phyloP scores from a whole-genome alignment of 768 basidiomycete species.

The Lactifluus rugatus region DNA sequence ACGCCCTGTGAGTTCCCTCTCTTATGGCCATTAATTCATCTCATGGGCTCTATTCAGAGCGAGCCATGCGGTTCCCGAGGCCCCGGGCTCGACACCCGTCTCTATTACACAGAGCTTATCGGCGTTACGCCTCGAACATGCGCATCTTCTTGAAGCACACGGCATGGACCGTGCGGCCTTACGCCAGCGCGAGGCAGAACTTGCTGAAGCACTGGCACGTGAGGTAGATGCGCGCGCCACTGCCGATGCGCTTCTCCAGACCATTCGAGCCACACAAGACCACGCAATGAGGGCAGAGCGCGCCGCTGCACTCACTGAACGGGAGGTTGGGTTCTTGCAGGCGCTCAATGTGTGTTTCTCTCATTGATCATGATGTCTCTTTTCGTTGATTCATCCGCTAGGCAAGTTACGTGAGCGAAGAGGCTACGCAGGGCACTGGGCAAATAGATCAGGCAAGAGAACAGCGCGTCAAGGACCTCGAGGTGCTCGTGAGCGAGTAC shows the following conservation, averaged over 20 bases:
- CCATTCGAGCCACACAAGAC: conserved; percentile 34
- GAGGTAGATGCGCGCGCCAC: conserved; percentile 28
- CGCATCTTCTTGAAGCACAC: conserved; percentile 55
- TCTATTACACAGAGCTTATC: conserved; percentile 51
- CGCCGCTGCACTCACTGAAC: conserved; percentile 36
- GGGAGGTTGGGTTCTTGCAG: conserved; percentile 58
- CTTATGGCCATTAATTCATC: background rate
- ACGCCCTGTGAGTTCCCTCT: conserved; percentile 40
- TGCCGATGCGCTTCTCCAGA: conserved; percentile 28
- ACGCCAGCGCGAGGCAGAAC: conserved; percentile 43
- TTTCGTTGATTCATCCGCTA: conserved; percentile 20
- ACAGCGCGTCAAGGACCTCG: conserved; percentile 44
- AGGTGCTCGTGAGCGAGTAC: conserved; percentile 44
- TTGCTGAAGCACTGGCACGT: conserved; percentile 22
- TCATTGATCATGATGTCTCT: background rate
- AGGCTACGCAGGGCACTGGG: conserved; percentile 28
- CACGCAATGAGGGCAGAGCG: conserved; percentile 31
- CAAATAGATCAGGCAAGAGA: conserved; percentile 30
- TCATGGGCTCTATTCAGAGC: background rate
- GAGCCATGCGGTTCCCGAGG: conserved; percentile 23
- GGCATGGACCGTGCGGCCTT: conserved; percentile 48
- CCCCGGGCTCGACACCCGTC: conserved; percentile 40
- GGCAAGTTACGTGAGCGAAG: conserved; percentile 59
- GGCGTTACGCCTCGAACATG: conserved; percentile 50
- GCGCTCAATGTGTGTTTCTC: conserved; percentile 48